These are phyloP conservation scores for Gnaphalium uliginosum DNA, from an alignment of 129 eudicot genomes.

Conservation along the genomic window DNA sequence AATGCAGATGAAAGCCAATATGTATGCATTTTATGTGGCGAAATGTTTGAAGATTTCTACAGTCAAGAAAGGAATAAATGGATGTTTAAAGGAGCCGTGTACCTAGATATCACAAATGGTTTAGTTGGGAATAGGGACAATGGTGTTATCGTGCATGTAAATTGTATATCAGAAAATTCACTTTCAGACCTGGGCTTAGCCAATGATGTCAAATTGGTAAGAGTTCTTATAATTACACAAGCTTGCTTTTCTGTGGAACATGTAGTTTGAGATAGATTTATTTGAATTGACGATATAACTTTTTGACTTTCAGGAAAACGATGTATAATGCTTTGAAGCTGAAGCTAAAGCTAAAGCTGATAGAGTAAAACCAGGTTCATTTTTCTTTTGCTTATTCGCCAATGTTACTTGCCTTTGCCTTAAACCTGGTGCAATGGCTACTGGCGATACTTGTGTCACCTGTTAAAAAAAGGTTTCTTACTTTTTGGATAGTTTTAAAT, in stretches of 20 bases:
- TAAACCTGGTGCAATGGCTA: conserved; percentile 22
- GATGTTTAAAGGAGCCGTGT: conserved; percentile 85
- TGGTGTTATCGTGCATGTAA: conserved; percentile 61
- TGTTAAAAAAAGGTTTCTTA: conserved; percentile 16
- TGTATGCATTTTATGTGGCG: conserved; percentile 85
- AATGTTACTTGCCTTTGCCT: conserved; percentile 16
- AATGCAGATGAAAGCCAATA: conserved; percentile 83
- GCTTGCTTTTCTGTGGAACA: background rate
- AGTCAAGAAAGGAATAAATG: conserved; percentile 58
- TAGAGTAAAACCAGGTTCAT: conserved; percentile 34
- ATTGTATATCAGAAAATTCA: conserved; percentile 60
- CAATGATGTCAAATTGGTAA: conserved; percentile 54
- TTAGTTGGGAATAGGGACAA: conserved; percentile 28
- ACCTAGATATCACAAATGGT: conserved; percentile 36
- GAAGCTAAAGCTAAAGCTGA: conserved; percentile 9
- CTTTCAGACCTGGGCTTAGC: conserved; percentile 53
- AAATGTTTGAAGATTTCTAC: conserved; percentile 78
- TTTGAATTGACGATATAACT: background rate
- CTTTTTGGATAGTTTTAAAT: conserved; percentile 14
- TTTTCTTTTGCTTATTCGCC: conserved; percentile 22
- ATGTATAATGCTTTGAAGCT: conserved; percentile 26
- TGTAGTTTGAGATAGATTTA: conserved; percentile 11
- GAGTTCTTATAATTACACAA: conserved; percentile 8
- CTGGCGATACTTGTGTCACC: conserved; percentile 1
- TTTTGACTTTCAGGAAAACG: conserved; percentile 42